Conservation (phyloP, 208 protist genomes). For the Tritrichomonas musculus region DNA sequence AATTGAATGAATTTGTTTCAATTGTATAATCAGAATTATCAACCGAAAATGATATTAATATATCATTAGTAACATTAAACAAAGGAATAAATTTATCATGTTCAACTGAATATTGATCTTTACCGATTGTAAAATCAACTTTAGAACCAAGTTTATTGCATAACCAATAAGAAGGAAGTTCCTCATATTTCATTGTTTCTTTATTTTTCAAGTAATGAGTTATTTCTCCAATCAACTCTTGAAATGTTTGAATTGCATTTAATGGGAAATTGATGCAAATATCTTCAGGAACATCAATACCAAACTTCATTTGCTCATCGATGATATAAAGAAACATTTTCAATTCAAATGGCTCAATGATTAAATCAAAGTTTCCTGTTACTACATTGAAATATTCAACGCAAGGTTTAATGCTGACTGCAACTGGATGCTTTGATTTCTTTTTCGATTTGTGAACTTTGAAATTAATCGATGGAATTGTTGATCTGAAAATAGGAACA, state of each 20-base stretch:
- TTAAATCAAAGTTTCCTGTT: background rate
- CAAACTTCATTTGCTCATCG: background rate
- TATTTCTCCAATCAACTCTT: background rate
- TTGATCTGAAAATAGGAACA: background rate
- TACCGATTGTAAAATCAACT: background rate
- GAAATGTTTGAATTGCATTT: background rate
- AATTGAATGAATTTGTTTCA: background rate
- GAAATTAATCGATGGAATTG: background rate
- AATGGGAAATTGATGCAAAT: background rate
- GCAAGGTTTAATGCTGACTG: background rate
- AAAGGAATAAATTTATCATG: background rate
- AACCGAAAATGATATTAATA: background rate
- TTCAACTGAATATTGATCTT: background rate
- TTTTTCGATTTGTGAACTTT: background rate
- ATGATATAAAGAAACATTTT: background rate
- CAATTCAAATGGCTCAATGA: background rate
- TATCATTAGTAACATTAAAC: background rate
- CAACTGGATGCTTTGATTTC: background rate
- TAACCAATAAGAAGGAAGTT: background rate
- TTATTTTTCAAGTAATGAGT: background rate
- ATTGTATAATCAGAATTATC: background rate
- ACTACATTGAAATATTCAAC: background rate
- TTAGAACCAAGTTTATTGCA: background rate
- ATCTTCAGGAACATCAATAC: background rate
- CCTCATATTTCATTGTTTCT: background rate